Evolutionary conservation across 805 yeast genomes (phyloP).

Genomic region (Candida pini): DNA sequence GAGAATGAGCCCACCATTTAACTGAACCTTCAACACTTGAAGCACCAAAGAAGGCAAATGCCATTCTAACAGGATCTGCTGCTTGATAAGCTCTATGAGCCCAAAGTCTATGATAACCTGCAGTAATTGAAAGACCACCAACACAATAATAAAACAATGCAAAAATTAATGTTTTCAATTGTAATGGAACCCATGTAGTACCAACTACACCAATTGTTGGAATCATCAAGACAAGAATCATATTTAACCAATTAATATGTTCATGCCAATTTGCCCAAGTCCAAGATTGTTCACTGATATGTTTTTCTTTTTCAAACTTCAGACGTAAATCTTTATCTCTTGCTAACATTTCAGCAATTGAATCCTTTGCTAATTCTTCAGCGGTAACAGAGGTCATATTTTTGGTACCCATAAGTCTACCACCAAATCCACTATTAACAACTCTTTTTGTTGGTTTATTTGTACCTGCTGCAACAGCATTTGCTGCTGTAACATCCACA

Average conservation of each 20-base stretch:
- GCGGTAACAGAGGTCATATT: constrained; percentile 64
- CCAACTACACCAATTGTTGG: constrained; percentile 50
- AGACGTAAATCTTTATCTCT: constrained; percentile 39
- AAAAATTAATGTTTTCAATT: constrained; percentile 39
- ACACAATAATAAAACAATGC: constrained; percentile 48
- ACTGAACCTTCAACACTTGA: constrained; percentile 81
- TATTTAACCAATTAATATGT: constrained; percentile 76
- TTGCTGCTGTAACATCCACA: constrained; percentile 64
- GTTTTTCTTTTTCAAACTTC: constrained; percentile 39
- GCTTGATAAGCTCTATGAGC: constrained; percentile 72
- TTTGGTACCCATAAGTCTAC: constrained; percentile 77
- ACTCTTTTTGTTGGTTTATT: constrained; percentile 64
- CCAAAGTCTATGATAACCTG: constrained; percentile 79
- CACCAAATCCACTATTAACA: constrained; percentile 74
- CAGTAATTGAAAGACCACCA: constrained; percentile 75
- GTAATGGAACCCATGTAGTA: constrained; percentile 44
- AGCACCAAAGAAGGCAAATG: constrained; percentile 75
- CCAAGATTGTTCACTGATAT: constrained; percentile 78
- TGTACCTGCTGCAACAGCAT: constrained; percentile 78
- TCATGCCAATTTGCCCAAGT: constrained; percentile 64
- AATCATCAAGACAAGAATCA: constrained; percentile 54
- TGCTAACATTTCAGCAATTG: constrained; percentile 40
- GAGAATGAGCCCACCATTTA: constrained; percentile 87
- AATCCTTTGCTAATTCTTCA: constrained; percentile 50
- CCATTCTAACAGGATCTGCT: constrained; percentile 50